Conservation (phyloP, 441 rosid species). For the Flueggea neowawraea region DNA sequence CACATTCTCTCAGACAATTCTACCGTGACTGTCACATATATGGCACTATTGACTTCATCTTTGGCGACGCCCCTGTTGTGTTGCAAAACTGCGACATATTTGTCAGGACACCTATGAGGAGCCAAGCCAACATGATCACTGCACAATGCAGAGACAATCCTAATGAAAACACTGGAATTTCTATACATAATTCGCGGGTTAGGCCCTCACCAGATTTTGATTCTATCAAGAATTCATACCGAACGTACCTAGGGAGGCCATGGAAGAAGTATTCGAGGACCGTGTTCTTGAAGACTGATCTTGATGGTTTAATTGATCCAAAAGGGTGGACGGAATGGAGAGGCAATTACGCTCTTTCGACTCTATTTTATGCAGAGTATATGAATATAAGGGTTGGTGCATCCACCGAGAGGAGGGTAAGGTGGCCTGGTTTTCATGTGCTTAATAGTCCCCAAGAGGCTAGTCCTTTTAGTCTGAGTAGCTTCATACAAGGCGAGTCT, state of each 20-base stretch:
- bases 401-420: slow-evolving; percentile 27
- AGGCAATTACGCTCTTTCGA: slow-evolving; percentile 46
- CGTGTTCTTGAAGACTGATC: slow-evolving; percentile 43
- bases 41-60: slow-evolving; percentile 69
- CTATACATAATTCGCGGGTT: slow-evolving; percentile 42
- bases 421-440: slow-evolving; percentile 63
- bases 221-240: slow-evolving; percentile 24
- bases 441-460: slow-evolving; percentile 35
- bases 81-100: slow-evolving; percentile 71
- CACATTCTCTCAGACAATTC: slow-evolving; percentile 51
- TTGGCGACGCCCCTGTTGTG: slow-evolving; percentile 47
- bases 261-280: slow-evolving; percentile 68
- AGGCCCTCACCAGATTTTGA: slow-evolving; percentile 37
- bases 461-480: slow-evolving; percentile 31
- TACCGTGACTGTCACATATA: slow-evolving; percentile 63
- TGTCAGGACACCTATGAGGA: slow-evolving; percentile 40
- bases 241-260: slow-evolving; percentile 57
- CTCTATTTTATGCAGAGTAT: slow-evolving; percentile 58
- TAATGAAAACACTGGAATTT: slow-evolving; percentile 49
- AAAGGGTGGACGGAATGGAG: slow-evolving; percentile 64
- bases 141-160: slow-evolving; percentile 61
- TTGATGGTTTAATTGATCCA: slow-evolving; percentile 54
- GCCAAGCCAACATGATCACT: slow-evolving; percentile 49
- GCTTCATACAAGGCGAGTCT: slow-evolving; percentile 48
- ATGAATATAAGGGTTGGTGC: slow-evolving; percentile 55